Conservation (phyloP, 2,329 filamentous ascomycete genomes). For the Alternaria brassicicola region DNA sequence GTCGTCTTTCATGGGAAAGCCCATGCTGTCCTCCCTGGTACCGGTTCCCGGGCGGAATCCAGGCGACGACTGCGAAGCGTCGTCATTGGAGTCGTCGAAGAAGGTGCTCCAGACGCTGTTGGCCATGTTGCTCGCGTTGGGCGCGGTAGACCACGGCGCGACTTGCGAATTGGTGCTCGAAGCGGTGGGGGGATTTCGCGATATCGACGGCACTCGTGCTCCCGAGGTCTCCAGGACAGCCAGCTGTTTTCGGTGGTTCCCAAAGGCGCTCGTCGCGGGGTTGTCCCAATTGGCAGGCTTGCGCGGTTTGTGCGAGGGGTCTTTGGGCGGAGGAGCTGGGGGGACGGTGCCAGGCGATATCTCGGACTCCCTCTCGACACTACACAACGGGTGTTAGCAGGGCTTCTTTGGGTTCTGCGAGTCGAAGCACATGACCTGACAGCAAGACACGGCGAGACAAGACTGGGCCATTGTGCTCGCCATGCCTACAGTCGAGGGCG, state of each 20-base stretch:
- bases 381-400: conserved; percentile 41
- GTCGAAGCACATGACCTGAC: conserved; percentile 23
- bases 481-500: conserved; percentile 19
- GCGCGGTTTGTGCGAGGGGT: conserved; percentile 40
- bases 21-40: conserved; percentile 55
- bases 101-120: conserved; percentile 63
- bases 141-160: conserved; percentile 57
- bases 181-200: conserved; percentile 63
- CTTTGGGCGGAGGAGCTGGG: conserved; percentile 46
- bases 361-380: conserved; percentile 55
- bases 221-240: conserved; percentile 69
- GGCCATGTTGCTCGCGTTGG: conserved; percentile 50
- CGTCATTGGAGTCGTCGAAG: conserved; percentile 78
- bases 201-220: conserved; percentile 62
- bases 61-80: conserved; percentile 71
- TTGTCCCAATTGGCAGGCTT: conserved; percentile 61
- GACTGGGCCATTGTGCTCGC: conserved; percentile 25
- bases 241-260: conserved; percentile 74
- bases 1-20: conserved; percentile 63
- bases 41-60: conserved; percentile 66
- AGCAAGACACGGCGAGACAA: conserved; percentile 33
- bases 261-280: conserved; percentile 64
- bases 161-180: conserved; percentile 58
- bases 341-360: conserved; percentile 49
- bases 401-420: conserved; percentile 10